Evolutionary conservation across 768 basidiomycete genomes (phyloP).

Genomic region (Collybiopsis confluens): DNA sequence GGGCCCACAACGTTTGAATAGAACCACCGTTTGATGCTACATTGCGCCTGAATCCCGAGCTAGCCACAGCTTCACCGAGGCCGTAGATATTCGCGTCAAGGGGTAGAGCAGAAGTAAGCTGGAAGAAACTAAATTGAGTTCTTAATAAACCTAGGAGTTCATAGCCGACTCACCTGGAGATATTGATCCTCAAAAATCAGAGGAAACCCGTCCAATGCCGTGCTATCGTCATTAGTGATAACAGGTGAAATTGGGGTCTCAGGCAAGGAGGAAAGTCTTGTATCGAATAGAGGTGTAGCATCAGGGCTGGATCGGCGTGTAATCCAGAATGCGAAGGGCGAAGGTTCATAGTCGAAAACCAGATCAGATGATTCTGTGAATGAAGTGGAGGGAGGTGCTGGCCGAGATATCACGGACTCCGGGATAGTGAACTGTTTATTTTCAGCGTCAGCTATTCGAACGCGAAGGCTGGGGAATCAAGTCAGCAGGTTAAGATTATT

Average conservation of each 20-base stretch:
- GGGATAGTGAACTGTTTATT: constrained; percentile 67
- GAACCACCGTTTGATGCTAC: constrained; percentile 54
- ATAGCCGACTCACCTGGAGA: constrained; percentile 45
- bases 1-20: constrained; percentile 65
- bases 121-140: background rate
- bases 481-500: background rate
- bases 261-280: constrained; percentile 59
- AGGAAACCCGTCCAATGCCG: constrained; percentile 58
- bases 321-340: constrained; percentile 80
- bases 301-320: constrained; percentile 59
- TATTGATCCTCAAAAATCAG: constrained; percentile 81
- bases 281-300: constrained; percentile 63
- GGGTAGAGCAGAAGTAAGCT: constrained; percentile 67
- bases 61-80: constrained; percentile 67
- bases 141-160: background rate
- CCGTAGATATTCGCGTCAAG: constrained; percentile 72
- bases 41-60: constrained; percentile 64
- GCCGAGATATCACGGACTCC: constrained; percentile 42
- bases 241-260: constrained; percentile 53
- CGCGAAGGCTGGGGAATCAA: constrained; percentile 46
- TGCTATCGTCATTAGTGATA: constrained; percentile 45
- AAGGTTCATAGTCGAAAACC: constrained; percentile 59
- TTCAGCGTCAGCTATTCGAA: constrained; percentile 61
- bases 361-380: constrained; percentile 50
- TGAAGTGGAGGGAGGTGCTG: constrained; percentile 28